phyloP scores from a whole-genome alignment of 2,329 filamentous ascomycete genomes.

The Sporothrix pseudoabietina region DNA sequence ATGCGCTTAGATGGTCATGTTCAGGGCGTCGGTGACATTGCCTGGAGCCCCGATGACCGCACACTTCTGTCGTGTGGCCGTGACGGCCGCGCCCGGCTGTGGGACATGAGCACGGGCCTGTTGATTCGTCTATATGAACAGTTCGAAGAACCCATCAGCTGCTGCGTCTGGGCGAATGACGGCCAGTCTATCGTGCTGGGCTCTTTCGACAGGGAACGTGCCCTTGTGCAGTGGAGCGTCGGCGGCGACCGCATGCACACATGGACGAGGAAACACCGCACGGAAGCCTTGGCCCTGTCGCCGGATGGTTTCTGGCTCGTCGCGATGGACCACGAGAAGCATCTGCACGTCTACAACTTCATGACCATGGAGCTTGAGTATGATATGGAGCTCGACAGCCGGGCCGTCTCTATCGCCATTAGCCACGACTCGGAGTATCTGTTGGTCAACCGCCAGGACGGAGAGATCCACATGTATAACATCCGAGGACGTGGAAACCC shows the following conservation, averaged over 20 bases:
- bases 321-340: conserved; percentile 69
- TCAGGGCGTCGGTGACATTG: conserved; percentile 72
- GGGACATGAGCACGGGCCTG: conserved; percentile 70
- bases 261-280: conserved; percentile 71
- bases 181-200: conserved; percentile 77
- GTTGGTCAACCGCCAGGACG: conserved; percentile 78
- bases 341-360: conserved; percentile 81
- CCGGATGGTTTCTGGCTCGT: conserved; percentile 78
- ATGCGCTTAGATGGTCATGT: conserved; percentile 67
- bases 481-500: conserved; percentile 66
- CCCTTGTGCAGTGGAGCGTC: conserved; percentile 72
- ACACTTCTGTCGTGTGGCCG: conserved; percentile 82
- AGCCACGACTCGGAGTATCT: conserved; percentile 79
- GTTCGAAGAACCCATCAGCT: conserved; percentile 82
- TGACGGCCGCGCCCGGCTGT: conserved; percentile 73
- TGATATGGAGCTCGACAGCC: conserved; percentile 67
- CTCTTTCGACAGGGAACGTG: conserved; percentile 66
- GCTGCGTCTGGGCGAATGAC: conserved; percentile 85
- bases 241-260: conserved; percentile 63
- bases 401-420: conserved; percentile 77
- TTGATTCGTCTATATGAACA: conserved; percentile 65
- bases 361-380: conserved; percentile 73
- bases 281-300: conserved; percentile 84
- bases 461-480: conserved; percentile 77
- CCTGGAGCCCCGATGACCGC: conserved; percentile 90